phyloP scores from a whole-genome alignment of 257 asterid species.

The Solanum virginianum region DNA sequence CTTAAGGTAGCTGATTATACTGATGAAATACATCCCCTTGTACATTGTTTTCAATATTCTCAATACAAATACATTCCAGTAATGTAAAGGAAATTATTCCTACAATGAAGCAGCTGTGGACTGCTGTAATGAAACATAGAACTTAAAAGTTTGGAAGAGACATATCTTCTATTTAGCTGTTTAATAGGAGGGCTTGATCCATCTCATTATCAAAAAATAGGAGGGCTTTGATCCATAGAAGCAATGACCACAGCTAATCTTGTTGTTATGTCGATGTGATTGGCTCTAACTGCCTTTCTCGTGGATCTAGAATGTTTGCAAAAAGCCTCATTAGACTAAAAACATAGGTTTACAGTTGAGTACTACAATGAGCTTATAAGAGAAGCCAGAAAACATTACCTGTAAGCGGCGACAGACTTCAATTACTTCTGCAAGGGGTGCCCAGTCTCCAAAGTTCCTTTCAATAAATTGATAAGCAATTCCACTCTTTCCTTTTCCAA shows the following conservation, averaged over 20 bases:
- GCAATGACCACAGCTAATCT: neutral
- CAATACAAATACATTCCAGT: neutral
- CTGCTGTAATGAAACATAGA: neutral
- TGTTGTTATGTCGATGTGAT: neutral
- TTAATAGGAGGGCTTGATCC: neutral
- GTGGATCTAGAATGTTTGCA: slow-evolving; percentile 10
- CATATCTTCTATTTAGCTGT: neutral
- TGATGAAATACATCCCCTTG: neutral
- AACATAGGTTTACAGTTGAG: neutral
- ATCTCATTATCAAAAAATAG: neutral
- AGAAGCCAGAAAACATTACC: slow-evolving; percentile 26
- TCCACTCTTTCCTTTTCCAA: slow-evolving; percentile 70
- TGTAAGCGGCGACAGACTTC: slow-evolving; percentile 63
- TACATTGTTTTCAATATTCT: neutral
- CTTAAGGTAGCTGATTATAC: neutral
- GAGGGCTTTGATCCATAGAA: neutral
- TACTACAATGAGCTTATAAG: neutral
- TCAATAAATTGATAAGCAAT: slow-evolving; percentile 75
- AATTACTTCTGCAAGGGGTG: slow-evolving; percentile 61
- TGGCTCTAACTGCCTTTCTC: slow-evolving; percentile 4
- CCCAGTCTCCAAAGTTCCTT: slow-evolving; percentile 89
- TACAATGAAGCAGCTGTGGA: neutral
- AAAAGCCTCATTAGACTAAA: slow-evolving; percentile 1
- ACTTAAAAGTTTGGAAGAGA: neutral
- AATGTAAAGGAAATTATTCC: neutral